Evolutionary conservation across 1,284 basidiomycete species (phyloP), one percentile per base, ranked within the genome.

Genomic region (Rhodofomes roseus): DNA sequence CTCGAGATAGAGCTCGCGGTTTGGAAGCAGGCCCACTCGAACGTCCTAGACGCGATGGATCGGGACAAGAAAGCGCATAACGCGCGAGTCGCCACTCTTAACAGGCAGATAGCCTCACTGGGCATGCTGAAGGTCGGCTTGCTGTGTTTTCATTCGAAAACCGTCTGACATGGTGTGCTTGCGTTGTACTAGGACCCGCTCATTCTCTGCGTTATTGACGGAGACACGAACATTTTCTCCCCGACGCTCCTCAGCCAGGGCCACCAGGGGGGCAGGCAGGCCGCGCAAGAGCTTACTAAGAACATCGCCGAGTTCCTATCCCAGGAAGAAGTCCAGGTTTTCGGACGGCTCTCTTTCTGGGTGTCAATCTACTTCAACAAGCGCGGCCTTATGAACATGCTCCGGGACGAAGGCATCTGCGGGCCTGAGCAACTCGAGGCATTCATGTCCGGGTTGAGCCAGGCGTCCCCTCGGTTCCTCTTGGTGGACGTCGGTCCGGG

Each of bases 201-300:
- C 63, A 84, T 90, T 56, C 77, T 90, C 62, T 90, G 87, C 66
- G 80, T 89, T 62, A 80, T 92, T 65, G 87, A 92, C 64, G 89
- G 87, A 37, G 84, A 90, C 69, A 80, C 82, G 48, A 84, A 84
- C 65, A 73, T 90, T 62, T 92, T 92, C 75, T 77, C 78, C 58
- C 77, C 77, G 54, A 73, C 80, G 31, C 78, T 86, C 60, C 72
- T 92, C 43, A 69, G 68, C 40, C 82, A 85, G 68, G 90, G 90
- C 9, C 80, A 81, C 43, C 77, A 81, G 59, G 89, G 89, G n/a
- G 89, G 90, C 29, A 78, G 80, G 37, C 74, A 77, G 54, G 89
- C 88, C 22, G 89, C 86, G 25, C 83, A 89, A 65, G 78, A 79
- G 57, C 76, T 92, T 60, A 87, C 87, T 20, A 81, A 84, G 69